Percentiles rank a stretch among this genome's conserved stretches.
Evolutionary conservation across 495 filamentous ascomycete genomes (phyloP).

Genomic region (Penicillium soppii): DNA sequence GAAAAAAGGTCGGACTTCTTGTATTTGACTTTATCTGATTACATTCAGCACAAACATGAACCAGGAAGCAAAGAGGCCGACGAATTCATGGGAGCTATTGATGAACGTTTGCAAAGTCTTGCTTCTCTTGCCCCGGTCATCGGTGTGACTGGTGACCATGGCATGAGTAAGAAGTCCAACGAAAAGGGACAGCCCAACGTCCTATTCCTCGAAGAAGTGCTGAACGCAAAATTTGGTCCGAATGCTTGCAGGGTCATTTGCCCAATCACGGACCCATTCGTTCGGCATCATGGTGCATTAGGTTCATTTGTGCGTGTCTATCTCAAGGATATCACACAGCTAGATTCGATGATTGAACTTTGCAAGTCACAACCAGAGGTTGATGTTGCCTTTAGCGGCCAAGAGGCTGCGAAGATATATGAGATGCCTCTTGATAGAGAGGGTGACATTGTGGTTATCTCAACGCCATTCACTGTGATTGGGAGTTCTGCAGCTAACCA

Average conservation of each 20-base stretch:
- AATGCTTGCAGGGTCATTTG: conserved; percentile 34
- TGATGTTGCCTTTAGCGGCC: conserved; percentile 22
- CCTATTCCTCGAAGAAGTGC: conserved; percentile 32
- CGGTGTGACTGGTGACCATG: conserved; percentile 38
- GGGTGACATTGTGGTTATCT: conserved; percentile 34
- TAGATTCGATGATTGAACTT: conserved; percentile 9
- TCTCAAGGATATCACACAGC: conserved; percentile 12
- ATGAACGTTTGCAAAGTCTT: conserved; percentile 25
- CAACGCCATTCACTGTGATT: conserved; percentile 27
- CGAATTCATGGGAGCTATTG: conserved; percentile 30
- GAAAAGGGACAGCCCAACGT: conserved; percentile 30
- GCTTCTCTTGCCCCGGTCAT: conserved; percentile 20
- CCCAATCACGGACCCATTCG: conserved; percentile 38
- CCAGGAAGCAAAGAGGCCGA: conserved; percentile 31
- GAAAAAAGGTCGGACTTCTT: conserved; percentile 34
- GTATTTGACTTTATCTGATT: conserved; percentile 43
- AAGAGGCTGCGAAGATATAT: conserved; percentile 27
- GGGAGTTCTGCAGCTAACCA: conserved; percentile 28
- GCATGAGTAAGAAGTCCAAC: conserved; percentile 35
- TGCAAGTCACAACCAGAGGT: conserved; percentile 27
- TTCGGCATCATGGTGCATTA: conserved; percentile 35
- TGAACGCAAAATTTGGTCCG: conserved; percentile 23
- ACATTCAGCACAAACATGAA: conserved; percentile 36
- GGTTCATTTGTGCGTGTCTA: conserved; percentile 39
- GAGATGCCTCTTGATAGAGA: conserved; percentile 36